Evolutionary conservation across 805 yeast species (phyloP).

Genomic region (Tetrapisispora iriomotensis): DNA sequence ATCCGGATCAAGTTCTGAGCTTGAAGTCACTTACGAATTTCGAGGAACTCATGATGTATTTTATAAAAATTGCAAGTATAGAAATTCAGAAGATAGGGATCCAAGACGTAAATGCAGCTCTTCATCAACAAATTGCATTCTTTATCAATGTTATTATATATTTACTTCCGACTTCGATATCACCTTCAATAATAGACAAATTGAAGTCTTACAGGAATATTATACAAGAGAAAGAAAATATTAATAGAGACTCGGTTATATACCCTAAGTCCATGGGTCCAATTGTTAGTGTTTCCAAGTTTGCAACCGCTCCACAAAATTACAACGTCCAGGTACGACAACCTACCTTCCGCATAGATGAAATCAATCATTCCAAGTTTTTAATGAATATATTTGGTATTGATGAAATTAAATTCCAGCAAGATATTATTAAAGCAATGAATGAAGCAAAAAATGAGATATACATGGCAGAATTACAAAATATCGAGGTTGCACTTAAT

Average conservation of each 20-base stretch:
- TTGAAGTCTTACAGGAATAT: constrained; percentile 33
- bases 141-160: constrained; percentile 18
- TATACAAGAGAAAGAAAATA: too few relatives aligned
- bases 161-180: constrained; percentile 9
- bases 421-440: constrained; percentile 35
- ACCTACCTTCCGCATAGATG: constrained; percentile 46
- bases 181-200: constrained; percentile 27
- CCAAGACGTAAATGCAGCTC: constrained; percentile 16
- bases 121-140: constrained; percentile 18
- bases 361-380: constrained; percentile 44
- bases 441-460: constrained; percentile 11
- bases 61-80: constrained; percentile 43
- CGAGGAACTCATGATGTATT: constrained; percentile 41
- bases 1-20: constrained; percentile 27
- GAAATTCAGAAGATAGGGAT: constrained; percentile 36
- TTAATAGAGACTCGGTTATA: too few relatives aligned
- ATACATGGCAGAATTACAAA: constrained; percentile 13
- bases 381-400: constrained; percentile 42
- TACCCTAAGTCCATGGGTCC: not conserved
- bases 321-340: not conserved
- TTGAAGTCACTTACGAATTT: constrained; percentile 30
- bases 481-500: constrained; percentile 6
- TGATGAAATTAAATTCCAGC: constrained; percentile 42
- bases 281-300: not conserved
- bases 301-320: not conserved